Evolutionary conservation across 768 basidiomycete species (phyloP).

Genomic region (Auricularia sp.): DNA sequence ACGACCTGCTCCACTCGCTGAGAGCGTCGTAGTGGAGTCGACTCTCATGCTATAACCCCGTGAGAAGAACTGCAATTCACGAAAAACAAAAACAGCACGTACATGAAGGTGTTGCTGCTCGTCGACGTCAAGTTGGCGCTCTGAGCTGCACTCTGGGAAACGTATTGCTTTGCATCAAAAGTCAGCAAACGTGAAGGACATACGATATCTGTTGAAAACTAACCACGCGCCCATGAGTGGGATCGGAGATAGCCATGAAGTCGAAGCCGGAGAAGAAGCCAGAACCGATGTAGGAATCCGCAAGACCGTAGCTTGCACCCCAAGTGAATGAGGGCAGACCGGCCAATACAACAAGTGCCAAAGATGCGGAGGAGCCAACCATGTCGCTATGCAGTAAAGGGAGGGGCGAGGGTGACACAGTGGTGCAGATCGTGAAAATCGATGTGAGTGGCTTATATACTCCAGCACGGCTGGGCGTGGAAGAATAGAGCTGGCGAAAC

Average conservation of each 20-base stretch:
- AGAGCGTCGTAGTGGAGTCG: conserved; percentile 38
- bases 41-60: conserved; percentile 28
- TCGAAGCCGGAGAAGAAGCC: conserved; percentile 42
- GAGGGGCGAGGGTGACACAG: too few species aligned
- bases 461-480: too few species aligned
- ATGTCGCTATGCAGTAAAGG: too few species aligned
- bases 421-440: too few species aligned
- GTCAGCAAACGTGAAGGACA: background rate
- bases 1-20: conserved; percentile 40
- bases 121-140: conserved; percentile 48
- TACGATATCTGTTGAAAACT: background rate
- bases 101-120: conserved; percentile 38
- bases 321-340: too few species aligned
- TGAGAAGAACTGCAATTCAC: background rate
- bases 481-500: too few species aligned
- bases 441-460: too few species aligned
- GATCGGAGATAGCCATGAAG: conserved; percentile 42
- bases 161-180: background rate
- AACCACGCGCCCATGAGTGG: conserved; percentile 13
- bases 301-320: conserved; percentile 3
- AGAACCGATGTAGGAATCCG: conserved; percentile 34
- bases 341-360: too few species aligned
- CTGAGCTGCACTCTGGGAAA: conserved; percentile 33
- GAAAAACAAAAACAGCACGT: background rate
- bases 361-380: too few species aligned